Evolutionary conservation across 441 rosid genomes (phyloP).

Genomic region (Euphorbia celastroides): DNA sequence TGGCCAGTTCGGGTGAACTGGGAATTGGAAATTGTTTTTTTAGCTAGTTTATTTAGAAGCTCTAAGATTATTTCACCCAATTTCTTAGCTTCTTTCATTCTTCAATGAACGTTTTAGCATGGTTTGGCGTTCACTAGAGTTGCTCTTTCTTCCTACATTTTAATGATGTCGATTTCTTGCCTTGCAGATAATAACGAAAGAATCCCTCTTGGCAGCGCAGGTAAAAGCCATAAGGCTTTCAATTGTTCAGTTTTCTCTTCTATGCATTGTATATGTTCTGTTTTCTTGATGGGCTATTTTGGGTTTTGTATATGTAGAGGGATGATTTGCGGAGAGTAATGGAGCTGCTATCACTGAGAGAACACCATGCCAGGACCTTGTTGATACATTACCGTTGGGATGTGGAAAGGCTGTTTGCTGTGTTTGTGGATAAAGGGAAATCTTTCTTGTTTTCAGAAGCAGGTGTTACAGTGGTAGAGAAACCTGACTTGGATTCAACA

Average conservation of each 20-base stretch:
- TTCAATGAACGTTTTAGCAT: not conserved
- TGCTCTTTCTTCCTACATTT: not conserved
- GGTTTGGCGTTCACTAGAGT: not conserved
- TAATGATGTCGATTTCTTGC: not conserved
- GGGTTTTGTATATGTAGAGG: constrained; percentile 39
- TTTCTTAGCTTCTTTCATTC: not conserved
- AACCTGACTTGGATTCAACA: constrained; percentile 22
- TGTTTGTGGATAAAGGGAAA: constrained; percentile 74
- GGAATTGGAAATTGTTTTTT: not conserved
- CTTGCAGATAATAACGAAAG: constrained; percentile 76
- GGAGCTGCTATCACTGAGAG: constrained; percentile 78
- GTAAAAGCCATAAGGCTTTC: constrained; percentile 25
- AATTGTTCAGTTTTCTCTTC: not conserved
- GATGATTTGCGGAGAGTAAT: constrained; percentile 74
- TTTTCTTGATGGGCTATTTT: constrained; percentile 16
- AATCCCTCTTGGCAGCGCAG: constrained; percentile 87
- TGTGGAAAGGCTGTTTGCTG: constrained; percentile 64
- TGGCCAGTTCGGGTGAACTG: not conserved
- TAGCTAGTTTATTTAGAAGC: not conserved
- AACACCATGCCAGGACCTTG: constrained; percentile 85
- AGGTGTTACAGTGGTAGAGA: constrained; percentile 57
- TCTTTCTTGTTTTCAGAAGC: constrained; percentile 55
- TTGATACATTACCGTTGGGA: constrained; percentile 91
- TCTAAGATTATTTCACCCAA: not conserved
- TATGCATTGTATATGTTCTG: constrained; percentile 2